These are phyloP conservation scores for Penicillium sp. DNA, from an alignment of 2,329 filamentous ascomycete species.

Conservation along the genomic window DNA sequence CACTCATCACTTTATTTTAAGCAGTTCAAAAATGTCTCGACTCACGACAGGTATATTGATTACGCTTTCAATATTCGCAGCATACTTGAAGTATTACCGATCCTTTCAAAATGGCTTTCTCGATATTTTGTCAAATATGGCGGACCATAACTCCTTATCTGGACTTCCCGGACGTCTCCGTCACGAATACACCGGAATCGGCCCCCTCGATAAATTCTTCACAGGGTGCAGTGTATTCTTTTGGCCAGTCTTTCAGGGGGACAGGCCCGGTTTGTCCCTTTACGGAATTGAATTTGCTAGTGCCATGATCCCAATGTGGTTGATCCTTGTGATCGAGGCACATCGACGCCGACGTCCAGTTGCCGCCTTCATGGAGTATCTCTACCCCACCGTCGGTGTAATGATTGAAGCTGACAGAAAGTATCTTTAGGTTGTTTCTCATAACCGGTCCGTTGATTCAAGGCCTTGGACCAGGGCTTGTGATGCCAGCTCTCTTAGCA, in stretches of 20 bases:
- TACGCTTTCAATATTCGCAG: background rate
- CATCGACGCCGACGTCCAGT: background rate
- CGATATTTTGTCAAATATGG: background rate
- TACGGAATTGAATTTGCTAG: background rate
- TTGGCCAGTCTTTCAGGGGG: background rate
- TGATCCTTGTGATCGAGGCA: background rate
- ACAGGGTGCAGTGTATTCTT: background rate
- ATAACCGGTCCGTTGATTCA: background rate
- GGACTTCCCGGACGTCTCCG: background rate
- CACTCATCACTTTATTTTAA: too few relatives aligned
- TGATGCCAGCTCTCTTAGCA: background rate
- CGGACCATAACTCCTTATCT: background rate
- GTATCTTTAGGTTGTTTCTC: background rate
- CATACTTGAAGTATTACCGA: slow-evolving; percentile 4
- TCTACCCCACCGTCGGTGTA: background rate
- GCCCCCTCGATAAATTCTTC: background rate
- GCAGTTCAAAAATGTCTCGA: background rate
- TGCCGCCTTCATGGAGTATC: background rate
- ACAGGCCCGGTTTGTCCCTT: background rate
- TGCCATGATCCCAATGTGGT: slow-evolving; percentile 3
- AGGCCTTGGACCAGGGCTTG: background rate
- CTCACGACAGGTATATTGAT: background rate
- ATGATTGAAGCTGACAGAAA: background rate
- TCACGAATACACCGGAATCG: background rate
- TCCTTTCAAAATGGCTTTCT: slow-evolving; percentile 2